phyloP scores from a whole-genome alignment of 2,329 filamentous ascomycete genomes.

The Aureobasidium sp. region DNA sequence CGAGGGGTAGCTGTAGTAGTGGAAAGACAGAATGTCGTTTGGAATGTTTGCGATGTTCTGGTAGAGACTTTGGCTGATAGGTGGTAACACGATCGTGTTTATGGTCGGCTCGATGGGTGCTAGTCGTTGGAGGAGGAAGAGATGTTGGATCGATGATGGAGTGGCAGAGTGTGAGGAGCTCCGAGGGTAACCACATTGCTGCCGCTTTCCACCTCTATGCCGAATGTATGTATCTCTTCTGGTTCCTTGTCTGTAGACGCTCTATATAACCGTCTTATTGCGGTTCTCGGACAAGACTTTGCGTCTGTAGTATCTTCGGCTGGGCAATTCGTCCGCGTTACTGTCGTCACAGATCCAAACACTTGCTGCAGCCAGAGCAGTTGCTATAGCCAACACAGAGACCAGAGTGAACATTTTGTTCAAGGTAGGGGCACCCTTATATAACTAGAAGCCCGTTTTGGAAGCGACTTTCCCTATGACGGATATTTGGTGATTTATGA shows the following conservation, averaged over 20 bases:
- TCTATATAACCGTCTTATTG: neutral
- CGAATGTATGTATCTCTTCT: neutral
- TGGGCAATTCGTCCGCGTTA: neutral
- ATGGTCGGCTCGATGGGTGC: neutral
- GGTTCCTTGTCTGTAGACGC: neutral
- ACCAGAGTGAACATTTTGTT: slow-evolving; percentile 5
- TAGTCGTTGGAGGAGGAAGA: neutral
- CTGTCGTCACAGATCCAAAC: neutral
- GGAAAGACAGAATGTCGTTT: neutral
- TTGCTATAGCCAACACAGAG: neutral
- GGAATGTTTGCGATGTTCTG: neutral
- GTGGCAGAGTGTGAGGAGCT: neutral
- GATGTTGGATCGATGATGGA: neutral
- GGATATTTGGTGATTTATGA: neutral
- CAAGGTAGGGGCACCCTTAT: neutral
- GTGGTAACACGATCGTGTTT: neutral
- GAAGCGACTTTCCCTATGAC: neutral
- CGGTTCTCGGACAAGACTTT: neutral
- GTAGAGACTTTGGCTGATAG: neutral
- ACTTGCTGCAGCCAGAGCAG: slow-evolving; percentile 1
- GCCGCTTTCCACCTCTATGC: neutral
- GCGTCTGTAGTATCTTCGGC: neutral
- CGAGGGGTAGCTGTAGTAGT: slow-evolving; percentile 9
- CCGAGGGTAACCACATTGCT: neutral
- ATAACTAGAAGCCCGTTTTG: neutral